Base-by-base conservation (phyloP, 2,329 filamentous ascomycete species). In the Talaromyces sp. region DNA sequence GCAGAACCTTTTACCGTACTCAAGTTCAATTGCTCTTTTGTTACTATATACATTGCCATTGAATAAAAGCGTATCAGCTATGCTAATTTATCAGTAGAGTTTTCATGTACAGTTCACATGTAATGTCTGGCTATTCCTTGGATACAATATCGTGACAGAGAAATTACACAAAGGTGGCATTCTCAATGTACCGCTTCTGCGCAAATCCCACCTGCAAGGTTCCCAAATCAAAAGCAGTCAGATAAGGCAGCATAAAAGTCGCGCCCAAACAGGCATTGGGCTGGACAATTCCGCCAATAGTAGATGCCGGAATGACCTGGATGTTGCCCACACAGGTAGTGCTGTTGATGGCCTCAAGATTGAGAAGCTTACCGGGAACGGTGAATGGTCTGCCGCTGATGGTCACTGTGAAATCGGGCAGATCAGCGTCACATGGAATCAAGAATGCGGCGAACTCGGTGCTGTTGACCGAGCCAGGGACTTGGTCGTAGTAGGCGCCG, bases 401-500 rank as follows among this genome's bases (percentile, higher is more conserved):
- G 57, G 75, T 76, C 69, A 86, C 76, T 27, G 79, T 79, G 75
- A 87, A 85, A 72, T 81, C 76, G 0, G 87, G 87, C 37, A 84
- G 73, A 2, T 78, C 73, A 2, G 81, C 69, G 65, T 80, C 76
- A 70, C 88, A 90, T 1, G 87, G 86, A 65, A 87, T 86, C 19
- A 85, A 81, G 68, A 83, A 87, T 1, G 83, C 79, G 58, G 82
- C 82, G 39, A 76, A 74, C 64, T 35, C 73, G 70, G 8, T 77
- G 74, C 60, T 82, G 82, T 13, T 79, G 73, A 60, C 54, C 8
- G 87, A 83, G 7, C 82, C 79, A 0, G 81, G 72, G 2, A 90
- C 84, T 57, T 80, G 74, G 35, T 73, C 73, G 77, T 88, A 91
- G 78, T 91, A 91, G 41, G 81, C 80, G 27, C 80, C 73, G 2